phyloP scores from a whole-genome alignment of 441 rosid species.

The Flueggea neowawraea region DNA sequence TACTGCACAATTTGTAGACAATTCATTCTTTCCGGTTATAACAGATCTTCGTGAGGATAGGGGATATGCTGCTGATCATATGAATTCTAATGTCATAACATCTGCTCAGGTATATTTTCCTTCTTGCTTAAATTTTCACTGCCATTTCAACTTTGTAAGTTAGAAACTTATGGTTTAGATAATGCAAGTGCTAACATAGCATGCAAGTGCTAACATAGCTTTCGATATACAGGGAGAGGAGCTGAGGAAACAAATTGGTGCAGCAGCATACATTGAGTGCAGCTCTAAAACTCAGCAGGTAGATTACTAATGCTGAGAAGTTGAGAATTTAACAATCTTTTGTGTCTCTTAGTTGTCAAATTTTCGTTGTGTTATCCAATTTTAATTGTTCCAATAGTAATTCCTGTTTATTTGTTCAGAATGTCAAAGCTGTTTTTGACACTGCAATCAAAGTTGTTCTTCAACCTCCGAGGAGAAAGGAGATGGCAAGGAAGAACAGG shows the following conservation, averaged over 20 bases:
- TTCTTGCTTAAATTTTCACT: too few relatives aligned
- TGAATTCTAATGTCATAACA: conserved; percentile 62
- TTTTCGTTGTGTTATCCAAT: too few relatives aligned
- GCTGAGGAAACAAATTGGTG: conserved; percentile 90
- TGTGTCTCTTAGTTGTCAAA: too few relatives aligned
- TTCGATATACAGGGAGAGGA: conserved; percentile 77
- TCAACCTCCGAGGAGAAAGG: conserved; percentile 92
- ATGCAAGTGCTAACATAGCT: conserved; percentile 6
- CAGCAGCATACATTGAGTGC: conserved; percentile 90
- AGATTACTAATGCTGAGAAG: background rate
- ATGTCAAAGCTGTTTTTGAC: conserved; percentile 94
- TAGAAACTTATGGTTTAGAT: too few relatives aligned
- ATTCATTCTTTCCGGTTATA: background rate
- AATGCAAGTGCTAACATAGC: too few relatives aligned
- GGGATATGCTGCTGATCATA: conserved; percentile 65
- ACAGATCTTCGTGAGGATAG: conserved; percentile 87
- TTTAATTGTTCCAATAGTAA: background rate
- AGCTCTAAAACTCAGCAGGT: conserved; percentile 99
- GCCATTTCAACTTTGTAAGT: too few relatives aligned
- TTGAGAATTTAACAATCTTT: background rate
- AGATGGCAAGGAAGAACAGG: conserved; percentile 57
- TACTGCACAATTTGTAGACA: background rate
- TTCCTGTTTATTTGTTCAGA: conserved; percentile 33
- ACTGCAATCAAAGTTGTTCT: conserved; percentile 95
- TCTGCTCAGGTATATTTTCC: conserved; percentile 53